Conservation (phyloP, 1,139 yeast species). For the Kodamaea plutei region DNA sequence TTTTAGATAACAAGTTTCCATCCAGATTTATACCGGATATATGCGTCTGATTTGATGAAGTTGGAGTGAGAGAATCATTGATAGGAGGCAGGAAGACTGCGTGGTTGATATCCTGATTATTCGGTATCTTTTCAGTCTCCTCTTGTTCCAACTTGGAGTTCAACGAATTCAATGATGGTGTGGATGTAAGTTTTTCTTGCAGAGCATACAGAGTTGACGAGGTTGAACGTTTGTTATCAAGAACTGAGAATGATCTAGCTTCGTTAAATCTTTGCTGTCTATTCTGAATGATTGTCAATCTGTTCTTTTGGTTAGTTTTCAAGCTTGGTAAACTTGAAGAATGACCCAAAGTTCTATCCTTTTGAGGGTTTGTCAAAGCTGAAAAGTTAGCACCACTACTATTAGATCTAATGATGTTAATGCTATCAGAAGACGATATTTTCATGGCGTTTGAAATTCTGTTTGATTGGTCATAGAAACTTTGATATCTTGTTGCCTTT, state of each 20-base stretch:
- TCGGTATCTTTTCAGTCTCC: conserved; percentile 1
- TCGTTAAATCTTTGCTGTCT: conserved; percentile 11
- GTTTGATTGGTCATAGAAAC: conserved; percentile 46
- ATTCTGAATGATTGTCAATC: conserved; percentile 9
- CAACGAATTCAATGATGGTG: conserved; percentile 2
- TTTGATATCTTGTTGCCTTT: conserved; percentile 49
- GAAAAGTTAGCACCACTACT: conserved; percentile 14
- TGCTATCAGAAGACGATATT: conserved; percentile 40
- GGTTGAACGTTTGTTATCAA: conserved; percentile 10
- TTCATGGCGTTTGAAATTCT: conserved; percentile 45
- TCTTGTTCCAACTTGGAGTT: conserved; percentile 1
- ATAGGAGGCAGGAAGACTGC: background rate
- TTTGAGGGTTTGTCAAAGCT: conserved; percentile 9
- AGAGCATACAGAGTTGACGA: conserved; percentile 8
- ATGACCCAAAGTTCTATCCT: conserved; percentile 29
- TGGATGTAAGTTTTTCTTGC: conserved; percentile 7
- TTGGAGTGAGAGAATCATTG: conserved; percentile 2
- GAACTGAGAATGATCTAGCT: conserved; percentile 1
- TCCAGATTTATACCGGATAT: background rate
- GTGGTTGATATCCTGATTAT: background rate
- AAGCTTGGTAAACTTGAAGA: conserved; percentile 40
- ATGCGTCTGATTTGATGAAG: conserved; percentile 1
- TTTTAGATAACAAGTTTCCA: background rate
- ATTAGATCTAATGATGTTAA: conserved; percentile 28
- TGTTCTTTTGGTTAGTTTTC: conserved; percentile 18